These are phyloP conservation scores for Trifolium pratense DNA, from an alignment of 306 rosid genomes.

Conservation along the genomic window DNA sequence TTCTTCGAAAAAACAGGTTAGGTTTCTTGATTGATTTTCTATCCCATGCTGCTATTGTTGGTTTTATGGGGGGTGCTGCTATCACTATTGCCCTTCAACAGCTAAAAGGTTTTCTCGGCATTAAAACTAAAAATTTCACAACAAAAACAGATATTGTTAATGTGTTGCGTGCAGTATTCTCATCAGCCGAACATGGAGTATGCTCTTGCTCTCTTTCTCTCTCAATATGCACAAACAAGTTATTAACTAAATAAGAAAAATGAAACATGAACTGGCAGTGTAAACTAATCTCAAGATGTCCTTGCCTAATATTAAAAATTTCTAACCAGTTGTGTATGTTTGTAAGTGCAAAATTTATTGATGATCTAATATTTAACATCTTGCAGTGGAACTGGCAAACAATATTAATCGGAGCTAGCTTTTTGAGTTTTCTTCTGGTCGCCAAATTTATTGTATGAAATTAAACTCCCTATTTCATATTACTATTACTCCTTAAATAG, in stretches of 20 bases:
- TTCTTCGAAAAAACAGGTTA: conserved; percentile 56
- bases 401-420: conserved; percentile 70
- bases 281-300: background rate
- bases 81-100: conserved; percentile 97
- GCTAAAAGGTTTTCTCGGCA: conserved; percentile 95
- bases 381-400: conserved; percentile 99
- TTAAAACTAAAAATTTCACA: conserved; percentile 60
- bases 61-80: conserved; percentile 99
- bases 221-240: background rate
- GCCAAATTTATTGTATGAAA: conserved; percentile 78
- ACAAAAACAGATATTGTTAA: conserved; percentile 72
- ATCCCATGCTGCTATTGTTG: conserved; percentile 98
- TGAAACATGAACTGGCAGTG: background rate
- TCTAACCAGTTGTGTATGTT: conserved; percentile 1
- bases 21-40: conserved; percentile 96
- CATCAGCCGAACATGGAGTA: conserved; percentile 84
- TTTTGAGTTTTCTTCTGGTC: conserved; percentile 69
- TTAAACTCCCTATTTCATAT: conserved; percentile 37
- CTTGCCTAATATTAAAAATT: background rate
- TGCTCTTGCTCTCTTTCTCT: conserved; percentile 39
- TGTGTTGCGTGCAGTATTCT: conserved; percentile 67
- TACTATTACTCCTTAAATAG: background rate
- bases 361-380: conserved; percentile 34
- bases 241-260: background rate
- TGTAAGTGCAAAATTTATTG: conserved; percentile 29